Base-by-base conservation (phyloP, 495 filamentous ascomycete species). In the Sphaerosporella brunnea region DNA sequence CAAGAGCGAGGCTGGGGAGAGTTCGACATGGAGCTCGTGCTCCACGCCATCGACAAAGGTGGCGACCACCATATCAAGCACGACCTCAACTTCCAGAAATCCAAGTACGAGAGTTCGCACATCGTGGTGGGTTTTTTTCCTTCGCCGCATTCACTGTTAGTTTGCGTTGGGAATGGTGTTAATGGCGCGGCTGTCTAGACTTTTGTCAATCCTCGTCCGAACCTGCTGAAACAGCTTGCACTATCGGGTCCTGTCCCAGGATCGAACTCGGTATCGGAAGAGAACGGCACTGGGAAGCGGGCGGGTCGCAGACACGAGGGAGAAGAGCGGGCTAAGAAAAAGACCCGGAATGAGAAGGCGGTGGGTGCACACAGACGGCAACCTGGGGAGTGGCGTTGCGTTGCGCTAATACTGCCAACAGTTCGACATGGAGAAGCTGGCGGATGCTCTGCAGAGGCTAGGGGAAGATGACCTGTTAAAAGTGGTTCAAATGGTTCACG, bases 1-100 rank as follows among this genome's bases (percentile, higher is more conserved):
- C 66, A 74, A 45, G 92, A 99, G 64, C 79, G 92, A 64, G 92
- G 92, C 55, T 99, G 92, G 92, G 92, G 92, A 58, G 92, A 99
- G 66, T 99, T 99, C 60, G 92, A 96, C 59, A 88, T 96, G 83
- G 68, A 71, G 21, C 88, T 96, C 51, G 71, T 79, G 43, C 69
- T 93, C 23, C 77, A 73, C 53, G 77, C 75, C n/a, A 75, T 79
- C 20, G 84, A 93, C 65, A 85, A 85, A 65, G 76, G 77, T 16
- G 87, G 86, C 50, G 85, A 94, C 41, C 77, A 82, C 56, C 68
- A 71, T 18, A 67, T 99, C 48, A 62, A 65, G 23, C 92, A 99
- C 63, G 92, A 99, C 61, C 69, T 99, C 45, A 93, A 99, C 68
- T 99, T 99, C 56, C 70, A 74, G 39, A 73, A 74, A 44, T 68